A percentile compares a stretch with the other conserved stretches of the same genome.
Conservation (phyloP, 768 basidiomycete genomes). For the Tulasnella sp. region DNA sequence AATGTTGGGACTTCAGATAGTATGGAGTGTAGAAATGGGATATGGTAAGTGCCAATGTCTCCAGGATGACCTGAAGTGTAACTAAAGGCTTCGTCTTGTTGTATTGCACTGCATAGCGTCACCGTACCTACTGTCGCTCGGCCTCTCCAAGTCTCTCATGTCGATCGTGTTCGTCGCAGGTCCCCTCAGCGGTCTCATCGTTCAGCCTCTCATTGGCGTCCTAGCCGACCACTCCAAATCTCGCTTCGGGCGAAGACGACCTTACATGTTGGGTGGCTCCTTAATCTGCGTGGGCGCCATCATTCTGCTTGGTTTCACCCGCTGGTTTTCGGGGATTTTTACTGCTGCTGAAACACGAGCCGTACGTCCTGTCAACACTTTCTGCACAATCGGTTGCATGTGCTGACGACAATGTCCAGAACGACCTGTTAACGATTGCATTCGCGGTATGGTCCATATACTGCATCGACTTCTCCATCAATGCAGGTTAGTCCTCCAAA, state of each 20-base stretch:
- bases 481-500: constrained; percentile 39
- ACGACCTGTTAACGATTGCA: constrained; percentile 59
- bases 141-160: constrained; percentile 78
- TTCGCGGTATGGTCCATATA: constrained; percentile 69
- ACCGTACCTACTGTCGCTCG: constrained; percentile 83
- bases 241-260: constrained; percentile 73
- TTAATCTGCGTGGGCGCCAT: constrained; percentile 59
- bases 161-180: constrained; percentile 89
- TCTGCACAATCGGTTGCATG: not conserved
- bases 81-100: not conserved
- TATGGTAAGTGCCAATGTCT: constrained; percentile 45
- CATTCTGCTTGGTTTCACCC: constrained; percentile 76
- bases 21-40: constrained; percentile 94
- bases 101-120: constrained; percentile 38
- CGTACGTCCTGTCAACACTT: not conserved
- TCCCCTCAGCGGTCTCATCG: constrained; percentile 79
- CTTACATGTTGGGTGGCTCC: constrained; percentile 73
- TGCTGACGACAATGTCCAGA: constrained; percentile 34
- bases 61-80: constrained; percentile 32
- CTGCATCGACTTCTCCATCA: constrained; percentile 57
- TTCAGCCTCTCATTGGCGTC: constrained; percentile 86
- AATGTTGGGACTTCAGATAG: constrained; percentile 73
- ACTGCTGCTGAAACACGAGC: not conserved
- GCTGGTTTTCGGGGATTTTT: constrained; percentile 51
- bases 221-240: constrained; percentile 81